Base-by-base conservation (phyloP, 2,329 filamentous ascomycete species). In the Fusarium sp. region DNA sequence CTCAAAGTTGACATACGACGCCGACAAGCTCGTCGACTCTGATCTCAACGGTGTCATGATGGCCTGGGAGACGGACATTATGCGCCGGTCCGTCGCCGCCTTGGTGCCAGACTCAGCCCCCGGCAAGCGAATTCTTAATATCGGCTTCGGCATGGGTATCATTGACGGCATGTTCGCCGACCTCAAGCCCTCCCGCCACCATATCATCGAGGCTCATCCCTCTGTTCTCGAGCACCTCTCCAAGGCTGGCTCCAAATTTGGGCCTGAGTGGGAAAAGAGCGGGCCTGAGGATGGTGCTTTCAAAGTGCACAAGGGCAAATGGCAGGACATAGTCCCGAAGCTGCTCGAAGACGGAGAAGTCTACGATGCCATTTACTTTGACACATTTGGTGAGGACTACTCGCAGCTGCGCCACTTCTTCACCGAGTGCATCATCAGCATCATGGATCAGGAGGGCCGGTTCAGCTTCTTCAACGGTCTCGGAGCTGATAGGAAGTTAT, bases 341-440 rank as follows among this genome's bases (percentile, higher is more conserved):
- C 83, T 97, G 8, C 82, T 95, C 1, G 88, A 89, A 63, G 82
- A 89, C 41, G 92, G 92, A 10, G 87, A 92, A 74, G 83, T 90
- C 12, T 95, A 95, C 76, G 93, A 97, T 77, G 93, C 92, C 30
- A 94, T 99, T 72, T 99, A 98, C 84, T 98, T 98, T 77, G 96
- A 99, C 78, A 99, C 96, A 0, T 98, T 98, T 79, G 96, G 94
- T 7, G 96, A 99, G 82, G 93, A 96, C 69, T 99, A 98, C 81
- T 85, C 86, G 3, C 93, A 95, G 78, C 89, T 98, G 30, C 91
- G 92, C 48, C 86, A 90, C 64, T 98, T 98, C 83, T 97, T 98
- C 78, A 91, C 88, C 3, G 96, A 98, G 79, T 90, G 92, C 73
- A 91, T 98, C 11, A 93, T 96, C 34, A 91, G 90, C 0, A 80